A percentile compares a stretch with the other conserved stretches of the same genome.
phyloP scores from a whole-genome alignment of 179 eudicot species.

The Amaranthus tricolor region DNA sequence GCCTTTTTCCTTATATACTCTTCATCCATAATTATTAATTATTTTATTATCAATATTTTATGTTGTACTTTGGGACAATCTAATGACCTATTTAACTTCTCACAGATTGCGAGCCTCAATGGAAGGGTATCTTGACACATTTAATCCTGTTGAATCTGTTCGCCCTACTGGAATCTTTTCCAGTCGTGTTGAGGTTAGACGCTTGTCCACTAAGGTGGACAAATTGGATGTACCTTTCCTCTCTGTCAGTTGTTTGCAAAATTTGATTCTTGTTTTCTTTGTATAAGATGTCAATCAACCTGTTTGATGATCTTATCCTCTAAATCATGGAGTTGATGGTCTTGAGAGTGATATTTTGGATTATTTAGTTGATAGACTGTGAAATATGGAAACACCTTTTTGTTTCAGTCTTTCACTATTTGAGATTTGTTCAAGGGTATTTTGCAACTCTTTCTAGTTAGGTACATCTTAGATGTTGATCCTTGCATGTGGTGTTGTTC shows the following conservation, averaged over 20 bases:
- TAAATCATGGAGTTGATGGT: too few relatives aligned
- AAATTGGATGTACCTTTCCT: conserved; percentile 7
- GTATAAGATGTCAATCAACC: background rate
- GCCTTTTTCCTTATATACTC: background rate
- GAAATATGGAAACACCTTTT: background rate
- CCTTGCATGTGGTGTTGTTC: too few relatives aligned
- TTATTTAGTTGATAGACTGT: background rate
- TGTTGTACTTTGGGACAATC: background rate
- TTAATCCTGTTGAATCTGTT: conserved; percentile 66
- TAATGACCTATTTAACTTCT: conserved; percentile 18
- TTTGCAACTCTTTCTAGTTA: background rate
- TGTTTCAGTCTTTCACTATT: background rate
- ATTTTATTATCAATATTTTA: background rate
- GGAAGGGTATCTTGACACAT: conserved; percentile 78
- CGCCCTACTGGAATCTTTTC: conserved; percentile 87
- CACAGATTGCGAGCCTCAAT: conserved; percentile 85
- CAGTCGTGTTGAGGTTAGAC: conserved; percentile 72
- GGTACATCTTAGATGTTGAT: background rate
- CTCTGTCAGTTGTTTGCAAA: conserved; percentile 9
- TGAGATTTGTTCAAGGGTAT: background rate
- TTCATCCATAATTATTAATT: background rate
- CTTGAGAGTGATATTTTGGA: background rate
- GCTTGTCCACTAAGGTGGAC: conserved; percentile 13
- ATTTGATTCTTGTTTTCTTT: background rate
- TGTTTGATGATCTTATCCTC: background rate